Evolutionary conservation across 257 asterid genomes (phyloP).

Genomic region (Solanum clarkiae): DNA sequence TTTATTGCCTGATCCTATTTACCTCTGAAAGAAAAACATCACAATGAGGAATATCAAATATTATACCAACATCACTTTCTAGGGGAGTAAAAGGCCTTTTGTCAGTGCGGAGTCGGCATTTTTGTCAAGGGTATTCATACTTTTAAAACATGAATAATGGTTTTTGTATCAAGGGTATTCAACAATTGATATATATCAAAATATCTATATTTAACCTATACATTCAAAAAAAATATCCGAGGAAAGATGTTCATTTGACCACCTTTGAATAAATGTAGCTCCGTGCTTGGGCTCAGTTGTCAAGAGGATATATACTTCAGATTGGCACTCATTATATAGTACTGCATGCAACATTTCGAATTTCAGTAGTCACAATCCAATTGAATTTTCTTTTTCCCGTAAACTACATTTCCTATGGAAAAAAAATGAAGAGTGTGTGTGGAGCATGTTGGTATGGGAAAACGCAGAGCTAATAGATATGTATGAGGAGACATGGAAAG

Average conservation of each 20-base stretch:
- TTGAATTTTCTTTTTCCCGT: neutral
- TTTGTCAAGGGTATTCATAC: too few relatives aligned
- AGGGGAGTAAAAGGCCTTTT: neutral
- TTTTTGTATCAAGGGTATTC: too few relatives aligned
- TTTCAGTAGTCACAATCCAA: neutral
- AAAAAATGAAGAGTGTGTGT: neutral
- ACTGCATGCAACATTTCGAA: neutral
- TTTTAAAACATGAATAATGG: too few relatives aligned
- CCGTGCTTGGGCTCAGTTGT: neutral
- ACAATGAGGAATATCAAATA: neutral
- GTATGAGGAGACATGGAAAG: conserved; percentile 14
- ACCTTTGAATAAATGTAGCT: too few relatives aligned
- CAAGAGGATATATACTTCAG: neutral
- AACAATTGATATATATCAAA: too few relatives aligned
- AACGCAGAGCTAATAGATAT: neutral
- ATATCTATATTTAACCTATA: too few relatives aligned
- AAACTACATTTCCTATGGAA: neutral
- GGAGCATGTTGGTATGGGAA: neutral
- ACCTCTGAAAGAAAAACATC: neutral
- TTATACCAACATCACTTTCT: neutral
- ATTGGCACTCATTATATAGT: neutral
- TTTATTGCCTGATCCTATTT: neutral
- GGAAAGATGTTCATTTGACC: too few relatives aligned
- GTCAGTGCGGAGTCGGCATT: too few relatives aligned
- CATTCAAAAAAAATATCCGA: too few relatives aligned